phyloP scores from a whole-genome alignment of 352 stramenopile species.

The Pythium utonaiense region DNA sequence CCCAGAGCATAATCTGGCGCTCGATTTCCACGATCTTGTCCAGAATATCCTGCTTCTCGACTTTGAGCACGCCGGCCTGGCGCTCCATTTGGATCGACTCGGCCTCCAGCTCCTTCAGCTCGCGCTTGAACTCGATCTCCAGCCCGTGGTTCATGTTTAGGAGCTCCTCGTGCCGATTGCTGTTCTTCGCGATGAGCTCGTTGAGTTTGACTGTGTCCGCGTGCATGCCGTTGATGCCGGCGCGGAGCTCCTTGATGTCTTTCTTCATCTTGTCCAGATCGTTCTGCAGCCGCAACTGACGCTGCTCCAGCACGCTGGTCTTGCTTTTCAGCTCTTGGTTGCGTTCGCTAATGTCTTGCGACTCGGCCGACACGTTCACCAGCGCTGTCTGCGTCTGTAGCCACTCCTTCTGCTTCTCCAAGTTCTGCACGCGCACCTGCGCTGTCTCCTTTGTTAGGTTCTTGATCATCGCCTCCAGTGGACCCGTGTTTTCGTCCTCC shows the following conservation, averaged over 20 bases:
- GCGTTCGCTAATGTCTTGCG: conserved; percentile 84
- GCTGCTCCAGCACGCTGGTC: conserved; percentile 88
- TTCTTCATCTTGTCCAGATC: conserved; percentile 73
- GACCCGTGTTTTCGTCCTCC: conserved; percentile 90
- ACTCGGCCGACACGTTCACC: conserved; percentile 82
- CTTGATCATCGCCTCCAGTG: conserved; percentile 92
- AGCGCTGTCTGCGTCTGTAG: conserved; percentile 89
- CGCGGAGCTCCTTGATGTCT: conserved; percentile 82
- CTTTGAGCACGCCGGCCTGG: conserved; percentile 66
- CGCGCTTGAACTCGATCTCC: conserved; percentile 89
- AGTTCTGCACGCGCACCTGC: conserved; percentile 54
- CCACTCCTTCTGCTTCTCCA: conserved; percentile 89
- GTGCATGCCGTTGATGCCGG: conserved; percentile 79
- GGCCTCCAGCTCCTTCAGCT: conserved; percentile 90
- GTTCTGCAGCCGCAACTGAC: conserved; percentile 85
- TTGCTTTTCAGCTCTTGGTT: conserved; percentile 90
- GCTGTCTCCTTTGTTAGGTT: conserved; percentile 89
- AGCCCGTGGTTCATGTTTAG: conserved; percentile 86
- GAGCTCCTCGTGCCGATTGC: conserved; percentile 67
- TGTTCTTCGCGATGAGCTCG: conserved; percentile 90
- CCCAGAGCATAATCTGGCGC: conserved; percentile 92
- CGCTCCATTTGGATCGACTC: conserved; percentile 70
- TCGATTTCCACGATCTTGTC: conserved; percentile 91
- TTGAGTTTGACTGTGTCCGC: conserved; percentile 92
- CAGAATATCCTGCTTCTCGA: conserved; percentile 84